phyloP scores from a whole-genome alignment of 176 grass and related monocot species.

The Aegilops speltoides region DNA sequence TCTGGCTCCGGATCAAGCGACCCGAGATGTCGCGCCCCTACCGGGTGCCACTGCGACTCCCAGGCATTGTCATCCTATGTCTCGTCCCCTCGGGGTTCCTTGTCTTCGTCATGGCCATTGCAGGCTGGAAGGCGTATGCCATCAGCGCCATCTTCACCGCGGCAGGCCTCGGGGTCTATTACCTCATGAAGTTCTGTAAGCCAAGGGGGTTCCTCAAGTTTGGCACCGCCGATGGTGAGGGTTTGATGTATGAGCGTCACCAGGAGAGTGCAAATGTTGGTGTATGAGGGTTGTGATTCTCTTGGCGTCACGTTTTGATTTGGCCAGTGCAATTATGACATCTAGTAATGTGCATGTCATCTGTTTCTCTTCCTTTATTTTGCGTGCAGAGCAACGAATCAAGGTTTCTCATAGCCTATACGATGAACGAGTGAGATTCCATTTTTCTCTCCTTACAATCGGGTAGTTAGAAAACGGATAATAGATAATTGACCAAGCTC shows the following conservation, averaged over 20 bases:
- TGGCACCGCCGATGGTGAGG: constrained; percentile 11
- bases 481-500: too few species aligned
- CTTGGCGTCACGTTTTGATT: background rate
- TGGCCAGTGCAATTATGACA: background rate
- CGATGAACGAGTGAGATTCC: too few species aligned
- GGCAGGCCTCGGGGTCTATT: constrained; percentile 45
- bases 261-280: background rate
- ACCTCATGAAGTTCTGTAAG: constrained; percentile 59
- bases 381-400: too few species aligned
- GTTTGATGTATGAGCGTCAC: background rate
- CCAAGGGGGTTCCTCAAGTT: constrained; percentile 48
- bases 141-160: constrained; percentile 54
- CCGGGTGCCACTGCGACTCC: constrained; percentile 40
- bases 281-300: background rate
- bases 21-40: constrained; percentile 53
- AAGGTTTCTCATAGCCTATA: too few species aligned
- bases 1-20: constrained; percentile 54
- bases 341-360: background rate
- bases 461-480: too few species aligned
- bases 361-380: background rate
- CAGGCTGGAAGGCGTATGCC: constrained; percentile 68
- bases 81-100: constrained; percentile 71
- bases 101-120: constrained; percentile 81
- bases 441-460: too few species aligned
- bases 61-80: constrained; percentile 42